Evolutionary conservation across 2,329 filamentous ascomycete species (phyloP).

Genomic region (Pestalotiopsis sp.): DNA sequence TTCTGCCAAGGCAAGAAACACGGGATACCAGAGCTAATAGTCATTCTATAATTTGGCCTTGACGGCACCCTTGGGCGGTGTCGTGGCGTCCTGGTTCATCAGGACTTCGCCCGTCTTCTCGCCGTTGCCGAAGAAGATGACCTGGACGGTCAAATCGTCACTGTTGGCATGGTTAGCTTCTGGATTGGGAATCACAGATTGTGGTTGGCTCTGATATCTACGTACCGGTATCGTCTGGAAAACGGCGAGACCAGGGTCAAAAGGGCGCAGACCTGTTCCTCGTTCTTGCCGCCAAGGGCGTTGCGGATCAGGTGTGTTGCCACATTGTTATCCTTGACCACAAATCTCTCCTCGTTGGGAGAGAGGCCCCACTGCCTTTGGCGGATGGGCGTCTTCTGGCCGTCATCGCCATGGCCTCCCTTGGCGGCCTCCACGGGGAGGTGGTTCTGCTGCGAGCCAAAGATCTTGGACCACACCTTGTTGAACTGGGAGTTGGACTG

Average conservation of each 20-base stretch:
- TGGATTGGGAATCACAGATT: not conserved
- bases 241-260: constrained; percentile 91
- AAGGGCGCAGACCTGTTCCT: constrained; percentile 90
- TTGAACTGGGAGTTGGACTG: constrained; percentile 67
- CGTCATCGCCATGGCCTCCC: constrained; percentile 51
- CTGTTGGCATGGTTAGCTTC: constrained; percentile 43
- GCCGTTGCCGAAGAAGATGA: constrained; percentile 95
- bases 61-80: constrained; percentile 41
- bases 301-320: constrained; percentile 96
- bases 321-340: constrained; percentile 93
- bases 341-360: constrained; percentile 76
- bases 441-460: constrained; percentile 48
- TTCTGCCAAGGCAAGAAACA: not conserved
- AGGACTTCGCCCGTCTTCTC: constrained; percentile 76
- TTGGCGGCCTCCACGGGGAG: constrained; percentile 77
- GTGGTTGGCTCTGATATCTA: constrained; percentile 13
- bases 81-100: constrained; percentile 85
- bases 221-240: constrained; percentile 85
- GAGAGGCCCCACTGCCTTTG: constrained; percentile 89
- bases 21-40: not conserved
- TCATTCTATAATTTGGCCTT: constrained; percentile 35
- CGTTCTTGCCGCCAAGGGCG: constrained; percentile 88
- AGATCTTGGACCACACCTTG: constrained; percentile 67
- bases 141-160: constrained; percentile 95
- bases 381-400: constrained; percentile 85